phyloP scores from a whole-genome alignment of 805 yeast species.

The Zygoascus tannicola region DNA sequence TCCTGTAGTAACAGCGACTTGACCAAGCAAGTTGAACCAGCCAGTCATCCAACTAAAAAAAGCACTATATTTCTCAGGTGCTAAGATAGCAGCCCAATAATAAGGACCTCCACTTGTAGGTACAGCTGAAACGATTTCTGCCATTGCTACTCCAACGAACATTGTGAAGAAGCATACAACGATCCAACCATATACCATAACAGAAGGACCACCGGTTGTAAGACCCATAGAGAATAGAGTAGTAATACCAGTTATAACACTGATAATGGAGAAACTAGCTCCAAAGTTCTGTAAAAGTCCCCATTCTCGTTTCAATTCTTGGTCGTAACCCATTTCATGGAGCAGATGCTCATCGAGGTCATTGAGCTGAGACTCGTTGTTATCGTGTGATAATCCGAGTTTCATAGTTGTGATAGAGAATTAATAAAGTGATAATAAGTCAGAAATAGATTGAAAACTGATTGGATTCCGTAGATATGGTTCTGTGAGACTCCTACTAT shows the following conservation, averaged over 20 bases:
- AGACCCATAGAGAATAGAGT: constrained; percentile 52
- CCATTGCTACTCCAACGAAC: constrained; percentile 51
- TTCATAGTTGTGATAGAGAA: too few species aligned
- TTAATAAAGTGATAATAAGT: too few species aligned
- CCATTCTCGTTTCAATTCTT: constrained; percentile 54
- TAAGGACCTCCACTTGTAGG: constrained; percentile 74
- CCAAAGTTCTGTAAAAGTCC: constrained; percentile 59
- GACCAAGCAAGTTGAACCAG: constrained; percentile 21
- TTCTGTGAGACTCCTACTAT: too few species aligned
- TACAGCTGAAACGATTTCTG: constrained; percentile 57
- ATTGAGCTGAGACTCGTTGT: background rate
- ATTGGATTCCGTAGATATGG: too few species aligned
- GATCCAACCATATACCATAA: constrained; percentile 67
- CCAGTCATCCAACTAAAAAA: constrained; percentile 21
- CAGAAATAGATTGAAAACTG: too few species aligned
- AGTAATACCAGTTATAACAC: constrained; percentile 54
- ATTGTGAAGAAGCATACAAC: constrained; percentile 47
- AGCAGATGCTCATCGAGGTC: constrained; percentile 24
- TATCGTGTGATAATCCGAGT: too few species aligned
- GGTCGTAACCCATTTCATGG: constrained; percentile 56
- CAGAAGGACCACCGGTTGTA: constrained; percentile 53
- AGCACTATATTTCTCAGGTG: constrained; percentile 18
- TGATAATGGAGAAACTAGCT: constrained; percentile 65
- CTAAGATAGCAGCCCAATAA: constrained; percentile 43
- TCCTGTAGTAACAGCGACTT: constrained; percentile 18